Evolutionary conservation across 352 stramenopile genomes (phyloP), one percentile per base, ranked within the genome.

Genomic region (Phytophthora pseudosyringae): DNA sequence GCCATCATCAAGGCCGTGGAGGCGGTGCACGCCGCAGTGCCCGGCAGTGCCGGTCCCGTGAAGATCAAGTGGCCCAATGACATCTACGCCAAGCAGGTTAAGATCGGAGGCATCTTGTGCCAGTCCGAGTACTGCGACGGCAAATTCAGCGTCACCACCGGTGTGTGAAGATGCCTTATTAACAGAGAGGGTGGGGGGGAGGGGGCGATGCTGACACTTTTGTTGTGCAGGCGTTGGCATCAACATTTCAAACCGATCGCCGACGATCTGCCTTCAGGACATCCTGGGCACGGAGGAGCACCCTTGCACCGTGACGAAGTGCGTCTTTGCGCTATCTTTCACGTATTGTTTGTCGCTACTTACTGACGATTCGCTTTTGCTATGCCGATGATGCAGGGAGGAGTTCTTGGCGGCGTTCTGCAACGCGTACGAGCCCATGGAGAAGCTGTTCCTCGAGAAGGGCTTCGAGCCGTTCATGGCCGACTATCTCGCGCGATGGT

Each of bases 61-160:
- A 78, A 76, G 59, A 97, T 97, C 80, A 97, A 97, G 69, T 97
- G 90, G 90, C 90, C 90, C 21, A 97, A 97, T 66, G 90, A 97
- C 70, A 96, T 97, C 36, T 97, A 97, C 71, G 89, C 83, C 29
- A 76, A 95, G 61, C 83, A 83, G 53, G 77, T 89, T 75, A 97
- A 97, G 72, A 95, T 97, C 61, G 88, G 85, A 60, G 90, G 90
- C 33, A 95, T 97, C 50, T 65, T 97, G 21, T 97, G 89, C 64
- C 90, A 97, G 67, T 96, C 88, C 39, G 84, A 94, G 70, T 96
- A 87, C 68, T 72, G 75, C 38, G 76, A 96, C 64, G 77, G 81
- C 36, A 69, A 73, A 46, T 97, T 96, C 70, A 80, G 71, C 32
- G 81, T 97, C 58, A 97, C 88, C 21, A 97, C 89, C 28, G 88